phyloP scores from a whole-genome alignment of 768 basidiomycete species.

The Trametes cinnabarina region DNA sequence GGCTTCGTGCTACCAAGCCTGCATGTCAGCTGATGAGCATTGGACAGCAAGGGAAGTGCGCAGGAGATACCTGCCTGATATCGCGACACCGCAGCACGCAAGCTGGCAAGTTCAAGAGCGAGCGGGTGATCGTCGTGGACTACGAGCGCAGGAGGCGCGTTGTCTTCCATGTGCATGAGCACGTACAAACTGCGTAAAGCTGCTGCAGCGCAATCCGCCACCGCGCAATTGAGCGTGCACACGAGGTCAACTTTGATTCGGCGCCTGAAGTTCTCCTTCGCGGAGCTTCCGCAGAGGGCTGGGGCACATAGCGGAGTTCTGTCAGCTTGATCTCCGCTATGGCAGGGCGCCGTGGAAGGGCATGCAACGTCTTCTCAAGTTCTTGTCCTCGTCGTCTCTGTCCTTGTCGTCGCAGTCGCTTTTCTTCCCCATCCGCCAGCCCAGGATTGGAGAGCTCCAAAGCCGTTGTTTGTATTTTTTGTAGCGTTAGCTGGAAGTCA shows the following conservation, averaged over 20 bases:
- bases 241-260: neutral
- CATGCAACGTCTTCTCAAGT: slow-evolving; percentile 3
- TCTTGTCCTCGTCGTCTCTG: slow-evolving; percentile 15
- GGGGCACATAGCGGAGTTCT: neutral
- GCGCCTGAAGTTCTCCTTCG: neutral
- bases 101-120: slow-evolving; percentile 35
- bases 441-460: neutral
- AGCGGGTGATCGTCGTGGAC: slow-evolving; percentile 37
- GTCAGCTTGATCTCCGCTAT: slow-evolving; percentile 7
- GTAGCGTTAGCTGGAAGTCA: neutral
- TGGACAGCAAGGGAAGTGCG: neutral
- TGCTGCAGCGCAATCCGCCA: neutral
- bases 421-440: neutral
- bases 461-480: neutral
- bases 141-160: neutral
- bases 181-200: slow-evolving; percentile 17
- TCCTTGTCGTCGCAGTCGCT: neutral
- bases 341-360: slow-evolving; percentile 13
- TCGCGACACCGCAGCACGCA: slow-evolving; percentile 33
- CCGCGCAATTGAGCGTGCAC: neutral
- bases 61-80: slow-evolving; percentile 33
- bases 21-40: slow-evolving; percentile 27
- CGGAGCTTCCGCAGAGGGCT: neutral
- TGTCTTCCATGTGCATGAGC: slow-evolving; percentile 16
- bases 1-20: slow-evolving; percentile 60